Percentiles rank a stretch among this genome's conserved stretches.
Conservation (phyloP, 148 eudicot species). For the Rhododendron kiyosumense region DNA sequence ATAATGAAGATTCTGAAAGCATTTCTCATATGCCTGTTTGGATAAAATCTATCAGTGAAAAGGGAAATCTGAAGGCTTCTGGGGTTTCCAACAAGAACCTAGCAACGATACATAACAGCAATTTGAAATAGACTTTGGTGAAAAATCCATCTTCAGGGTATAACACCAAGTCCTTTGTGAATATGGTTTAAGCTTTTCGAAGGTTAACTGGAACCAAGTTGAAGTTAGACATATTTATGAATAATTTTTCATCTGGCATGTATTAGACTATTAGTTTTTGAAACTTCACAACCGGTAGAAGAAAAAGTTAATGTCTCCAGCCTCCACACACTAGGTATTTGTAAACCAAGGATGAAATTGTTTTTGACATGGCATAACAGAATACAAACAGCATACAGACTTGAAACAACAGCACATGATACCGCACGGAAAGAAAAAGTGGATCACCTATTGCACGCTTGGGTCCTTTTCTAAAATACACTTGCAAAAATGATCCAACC, state of each 20-base stretch:
- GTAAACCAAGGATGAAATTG: not conserved
- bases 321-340: not conserved
- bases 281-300: not conserved
- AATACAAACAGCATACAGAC: not conserved
- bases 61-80: not conserved
- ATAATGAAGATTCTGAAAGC: constrained; percentile 88
- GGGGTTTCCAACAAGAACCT: not conserved
- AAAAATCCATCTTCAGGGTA: not conserved
- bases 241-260: not conserved
- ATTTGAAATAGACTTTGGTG: not conserved
- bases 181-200: not conserved
- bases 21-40: constrained; percentile 77
- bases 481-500: not conserved
- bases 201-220: not conserved
- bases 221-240: not conserved
- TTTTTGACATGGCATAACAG: not conserved
- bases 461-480: not conserved
- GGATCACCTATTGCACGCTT: not conserved
- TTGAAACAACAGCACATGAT: not conserved
- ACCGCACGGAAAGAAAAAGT: not conserved
- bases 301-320: not conserved
- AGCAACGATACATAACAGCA: not conserved
- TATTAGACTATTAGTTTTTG: not conserved
- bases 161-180: not conserved
- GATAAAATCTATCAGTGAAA: constrained; percentile 5